Base-by-base conservation (phyloP, 768 basidiomycete genomes). In the Scleroderma bovista region DNA sequence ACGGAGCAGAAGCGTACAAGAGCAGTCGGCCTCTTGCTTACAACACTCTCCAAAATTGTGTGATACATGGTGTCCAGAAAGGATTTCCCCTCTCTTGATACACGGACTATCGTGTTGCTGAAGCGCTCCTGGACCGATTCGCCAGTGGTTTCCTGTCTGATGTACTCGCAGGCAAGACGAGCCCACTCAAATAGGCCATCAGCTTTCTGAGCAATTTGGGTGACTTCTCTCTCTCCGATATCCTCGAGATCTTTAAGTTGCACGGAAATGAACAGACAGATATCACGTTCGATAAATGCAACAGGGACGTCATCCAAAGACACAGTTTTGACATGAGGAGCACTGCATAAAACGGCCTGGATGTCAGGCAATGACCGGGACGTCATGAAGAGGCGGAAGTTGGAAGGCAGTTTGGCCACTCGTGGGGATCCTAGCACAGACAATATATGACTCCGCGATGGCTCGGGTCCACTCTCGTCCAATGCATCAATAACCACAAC, bases 321-420 rank as follows among this genome's bases (percentile, higher is more conserved):
- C 2, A 13, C n/a, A 4, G 16, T 6, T 22, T 16, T 43, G 6
- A 43, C 24, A 5, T n/a, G 41, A 3, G 0, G 41, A 15, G 24
- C 24, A 6, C 5, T 3, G 3, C 23, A 5, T 20, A 47, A 51
- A 9, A 50, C 51, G 5, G 41, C 37, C 2, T n/a, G 20, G 22
- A 71, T 61, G 34, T 68, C 68, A 3, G 22, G 29, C 36, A 64
- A 62, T 19, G 66, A 60, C 9, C 66, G 64, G 12, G 63, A 58
- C 16, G 70, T 71, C 31, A 72, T 37, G 15, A 71, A 40, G 47
- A 72, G 58, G 32, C 60, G 67, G 24, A 74, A 75, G 32, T 72
- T 64, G 20, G 73, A 52, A 1, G 74, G 72, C 33, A 75, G 66
- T 41, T 72, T 66, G 0, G 72, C 67, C 1, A 66, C 60, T 36